A percentile compares a stretch with the other conserved stretches of the same genome.
Conservation (phyloP, 768 basidiomycete genomes). For the Gymnopilus junonius region DNA sequence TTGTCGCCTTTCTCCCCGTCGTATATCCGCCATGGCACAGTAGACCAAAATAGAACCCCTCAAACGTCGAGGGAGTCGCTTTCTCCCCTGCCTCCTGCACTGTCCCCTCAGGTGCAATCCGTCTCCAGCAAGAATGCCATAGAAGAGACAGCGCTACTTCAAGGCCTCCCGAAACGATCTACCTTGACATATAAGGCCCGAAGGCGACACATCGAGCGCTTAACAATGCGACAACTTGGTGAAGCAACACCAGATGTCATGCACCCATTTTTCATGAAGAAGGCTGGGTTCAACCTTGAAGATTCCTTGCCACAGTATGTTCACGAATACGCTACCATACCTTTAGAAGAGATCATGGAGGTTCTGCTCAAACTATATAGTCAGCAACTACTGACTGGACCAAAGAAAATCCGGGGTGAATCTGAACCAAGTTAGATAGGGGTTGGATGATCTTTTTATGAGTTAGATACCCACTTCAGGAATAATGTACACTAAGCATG, state of each 20-base stretch:
- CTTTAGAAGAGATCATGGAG: constrained; percentile 86
- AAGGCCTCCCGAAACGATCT: constrained; percentile 22
- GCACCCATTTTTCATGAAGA: constrained; percentile 88
- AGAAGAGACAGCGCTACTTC: constrained; percentile 14
- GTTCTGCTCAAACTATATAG: constrained; percentile 77
- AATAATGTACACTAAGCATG: constrained; percentile 13
- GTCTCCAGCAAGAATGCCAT: constrained; percentile 19
- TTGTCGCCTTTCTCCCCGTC: constrained; percentile 29
- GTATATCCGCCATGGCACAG: constrained; percentile 24
- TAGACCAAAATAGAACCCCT: constrained; percentile 21
- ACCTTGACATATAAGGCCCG: constrained; percentile 57
- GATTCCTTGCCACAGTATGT: constrained; percentile 88
- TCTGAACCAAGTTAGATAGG: background rate
- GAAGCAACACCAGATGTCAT: constrained; percentile 89
- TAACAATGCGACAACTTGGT: constrained; percentile 84
- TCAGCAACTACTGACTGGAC: constrained; percentile 59
- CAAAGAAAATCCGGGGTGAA: constrained; percentile 16
- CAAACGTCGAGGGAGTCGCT: constrained; percentile 23
- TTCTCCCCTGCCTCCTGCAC: constrained; percentile 9
- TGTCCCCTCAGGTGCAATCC: constrained; percentile 17
- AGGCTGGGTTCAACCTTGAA: constrained; percentile 81
- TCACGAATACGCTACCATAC: constrained; percentile 83
- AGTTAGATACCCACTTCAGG: constrained; percentile 1
- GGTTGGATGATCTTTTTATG: background rate
- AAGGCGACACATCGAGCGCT: constrained; percentile 72